Evolutionary conservation across 148 eudicot genomes (phyloP), one percentile per base, ranked within the genome.

Genomic region (Fagopyrum esculentum): DNA sequence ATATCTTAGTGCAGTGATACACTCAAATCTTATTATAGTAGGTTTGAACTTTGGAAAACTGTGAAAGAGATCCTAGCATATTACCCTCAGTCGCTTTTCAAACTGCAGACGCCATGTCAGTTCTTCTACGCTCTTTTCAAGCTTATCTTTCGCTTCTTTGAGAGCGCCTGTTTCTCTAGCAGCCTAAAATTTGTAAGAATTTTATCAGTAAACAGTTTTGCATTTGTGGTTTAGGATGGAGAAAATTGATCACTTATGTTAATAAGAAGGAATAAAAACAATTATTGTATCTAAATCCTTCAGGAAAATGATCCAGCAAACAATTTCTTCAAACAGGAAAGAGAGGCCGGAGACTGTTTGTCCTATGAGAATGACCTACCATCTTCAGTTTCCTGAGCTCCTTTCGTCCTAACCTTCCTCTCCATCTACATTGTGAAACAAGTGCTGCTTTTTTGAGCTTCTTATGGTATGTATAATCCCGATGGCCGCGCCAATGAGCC

Each of bases 61-160:
- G 7, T 40, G 71, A 66, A 66, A 66, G 46, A 13, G 71, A 35
- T 66, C 19, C 1, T 15, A 12, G 68, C 60, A 69, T 80, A 66
- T 91, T 89, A 95, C 99, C 97, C 89, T 89, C 72, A 87, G 69
- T 48, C 93, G 91, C 84, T 92, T 90, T 82, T 95, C 97, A 52
- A 86, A 82, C 84, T 90, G 96, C 73, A 92, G 77, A 56, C 96
- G 88, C 87, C 88, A 81, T 64, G 90, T 86, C 69, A 92, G 90
- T 70, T 95, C 99, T 83, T 95, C 94, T 64, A 90, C 92, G 69
- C 80, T 84, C 76, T 95, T 95, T 81, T 95, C 99, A 77, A 95
- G 93, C 77, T 89, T 89, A 82, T 87, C 90, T 79, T 92, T 92
- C 63, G 92, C 92, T 88, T 87, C 93, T 86, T 89, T 85, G 49